Percentiles rank a stretch among this genome's conserved stretches.
Evolutionary conservation across 2,329 filamentous ascomycete genomes (phyloP).

Genomic region (Pseudocercospora ulei): DNA sequence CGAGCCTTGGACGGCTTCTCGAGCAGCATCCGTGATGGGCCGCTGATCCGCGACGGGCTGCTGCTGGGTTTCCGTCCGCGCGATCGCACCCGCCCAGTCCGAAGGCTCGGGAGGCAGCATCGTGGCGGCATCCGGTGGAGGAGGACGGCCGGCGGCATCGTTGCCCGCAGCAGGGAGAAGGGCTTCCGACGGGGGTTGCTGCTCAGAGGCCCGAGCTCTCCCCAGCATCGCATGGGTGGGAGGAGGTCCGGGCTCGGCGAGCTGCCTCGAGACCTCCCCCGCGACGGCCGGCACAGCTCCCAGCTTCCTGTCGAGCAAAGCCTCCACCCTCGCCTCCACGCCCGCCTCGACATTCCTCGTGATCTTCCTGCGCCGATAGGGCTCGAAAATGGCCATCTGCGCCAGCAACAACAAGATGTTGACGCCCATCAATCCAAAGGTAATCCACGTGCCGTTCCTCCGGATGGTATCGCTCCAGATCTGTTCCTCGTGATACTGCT

Average conservation of each 20-base stretch:
- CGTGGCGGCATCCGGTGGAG: constrained; percentile 21
- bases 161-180: constrained; percentile 4
- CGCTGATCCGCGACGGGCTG: neutral
- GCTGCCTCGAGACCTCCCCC: constrained; percentile 22
- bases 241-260: constrained; percentile 23
- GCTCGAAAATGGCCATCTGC: constrained; percentile 62
- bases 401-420: constrained; percentile 83
- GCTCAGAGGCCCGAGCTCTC: constrained; percentile 10
- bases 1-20: constrained; percentile 7
- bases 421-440: constrained; percentile 94
- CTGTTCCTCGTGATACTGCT: constrained; percentile 95
- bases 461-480: constrained; percentile 98
- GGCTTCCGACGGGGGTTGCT: constrained; percentile 10
- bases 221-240: constrained; percentile 20
- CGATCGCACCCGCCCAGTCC: constrained; percentile 16
- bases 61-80: constrained; percentile 3
- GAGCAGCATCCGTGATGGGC: constrained; percentile 1
- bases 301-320: constrained; percentile 58
- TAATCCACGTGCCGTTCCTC: constrained; percentile 94
- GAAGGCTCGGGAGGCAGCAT: constrained; percentile 24
- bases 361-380: constrained; percentile 73
- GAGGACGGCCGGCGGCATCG: constrained; percentile 12
- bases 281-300: constrained; percentile 9
- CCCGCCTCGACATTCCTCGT: constrained; percentile 56
- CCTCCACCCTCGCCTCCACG: constrained; percentile 34